A percentile compares a stretch with the other conserved stretches of the same genome.
phyloP scores from a whole-genome alignment of 768 basidiomycete species.

The Suillus cothurnatus region DNA sequence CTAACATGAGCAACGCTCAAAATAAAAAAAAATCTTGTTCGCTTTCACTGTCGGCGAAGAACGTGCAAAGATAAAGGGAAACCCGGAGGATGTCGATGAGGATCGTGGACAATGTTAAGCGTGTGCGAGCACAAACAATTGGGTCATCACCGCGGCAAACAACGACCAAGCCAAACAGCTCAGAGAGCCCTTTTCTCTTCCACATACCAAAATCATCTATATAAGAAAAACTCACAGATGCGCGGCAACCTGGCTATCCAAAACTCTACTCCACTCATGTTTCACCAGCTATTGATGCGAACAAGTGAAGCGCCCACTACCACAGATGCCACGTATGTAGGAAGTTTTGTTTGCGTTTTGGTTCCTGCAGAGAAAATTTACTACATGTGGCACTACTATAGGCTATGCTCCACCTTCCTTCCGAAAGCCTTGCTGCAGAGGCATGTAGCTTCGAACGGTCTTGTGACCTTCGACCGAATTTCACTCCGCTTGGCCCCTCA shows the following conservation, averaged over 20 bases:
- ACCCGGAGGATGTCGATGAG: slow-evolving; percentile 15
- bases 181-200: not conserved
- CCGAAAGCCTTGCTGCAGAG: not conserved
- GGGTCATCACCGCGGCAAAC: slow-evolving; percentile 8
- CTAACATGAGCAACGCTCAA: slow-evolving; percentile 14
- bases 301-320: slow-evolving; percentile 4
- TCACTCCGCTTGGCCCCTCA: not conserved
- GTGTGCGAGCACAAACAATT: slow-evolving; percentile 11
- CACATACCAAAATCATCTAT: not conserved
- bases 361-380: slow-evolving; percentile 6
- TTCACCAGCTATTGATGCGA: not conserved
- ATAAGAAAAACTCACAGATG: not conserved
- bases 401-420: not conserved
- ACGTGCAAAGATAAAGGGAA: slow-evolving; percentile 10
- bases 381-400: slow-evolving; percentile 1
- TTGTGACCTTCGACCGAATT: not conserved
- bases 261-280: not conserved
- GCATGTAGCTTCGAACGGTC: not conserved
- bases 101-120: slow-evolving; percentile 10
- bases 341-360: slow-evolving; percentile 5
- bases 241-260: not conserved
- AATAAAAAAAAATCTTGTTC: slow-evolving; percentile 5
- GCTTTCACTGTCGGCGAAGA: slow-evolving; percentile 13
- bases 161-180: slow-evolving; percentile 5
- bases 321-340: slow-evolving; percentile 8